phyloP scores from a whole-genome alignment of 129 eudicot species.

The Saposhnikovia divaricata region DNA sequence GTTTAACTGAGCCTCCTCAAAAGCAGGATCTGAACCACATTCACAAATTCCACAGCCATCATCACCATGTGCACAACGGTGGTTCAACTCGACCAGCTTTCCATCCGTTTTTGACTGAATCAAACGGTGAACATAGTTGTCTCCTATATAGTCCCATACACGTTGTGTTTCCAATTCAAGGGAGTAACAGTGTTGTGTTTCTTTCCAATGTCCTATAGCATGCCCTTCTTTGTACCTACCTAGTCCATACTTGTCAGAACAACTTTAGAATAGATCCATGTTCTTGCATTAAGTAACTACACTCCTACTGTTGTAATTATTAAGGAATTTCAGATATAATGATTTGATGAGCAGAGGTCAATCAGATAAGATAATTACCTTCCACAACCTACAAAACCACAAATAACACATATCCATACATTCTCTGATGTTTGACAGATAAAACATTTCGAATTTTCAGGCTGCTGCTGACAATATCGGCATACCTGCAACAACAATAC shows the following conservation, averaged over 20 bases:
- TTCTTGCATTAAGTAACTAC: not conserved
- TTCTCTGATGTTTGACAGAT: conserved; percentile 88
- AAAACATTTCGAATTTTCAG: conserved; percentile 82
- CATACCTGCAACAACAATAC: conserved; percentile 59
- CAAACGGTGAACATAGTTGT: conserved; percentile 88
- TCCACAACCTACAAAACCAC: conserved; percentile 97
- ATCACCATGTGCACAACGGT: conserved; percentile 34
- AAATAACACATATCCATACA: conserved; percentile 91
- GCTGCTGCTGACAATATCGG: conserved; percentile 94
- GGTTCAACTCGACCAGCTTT: conserved; percentile 83
- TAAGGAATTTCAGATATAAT: not conserved
- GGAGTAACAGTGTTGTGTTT: conserved; percentile 93
- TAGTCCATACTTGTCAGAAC: conserved; percentile 21
- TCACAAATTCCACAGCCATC: conserved; percentile 38
- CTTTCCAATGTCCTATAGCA: conserved; percentile 85
- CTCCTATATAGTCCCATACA: conserved; percentile 96
- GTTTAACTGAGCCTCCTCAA: conserved; percentile 52
- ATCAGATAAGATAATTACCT: conserved; percentile 37
- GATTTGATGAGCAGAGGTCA: not conserved
- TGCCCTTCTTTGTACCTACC: conserved; percentile 89
- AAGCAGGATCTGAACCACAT: conserved; percentile 43
- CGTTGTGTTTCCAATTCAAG: conserved; percentile 88
- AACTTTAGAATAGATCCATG: not conserved
- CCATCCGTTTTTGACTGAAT: conserved; percentile 99
- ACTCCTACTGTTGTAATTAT: not conserved